Conservation (phyloP, 169 alveolate species). For the Plasmodium coatneyi region DNA sequence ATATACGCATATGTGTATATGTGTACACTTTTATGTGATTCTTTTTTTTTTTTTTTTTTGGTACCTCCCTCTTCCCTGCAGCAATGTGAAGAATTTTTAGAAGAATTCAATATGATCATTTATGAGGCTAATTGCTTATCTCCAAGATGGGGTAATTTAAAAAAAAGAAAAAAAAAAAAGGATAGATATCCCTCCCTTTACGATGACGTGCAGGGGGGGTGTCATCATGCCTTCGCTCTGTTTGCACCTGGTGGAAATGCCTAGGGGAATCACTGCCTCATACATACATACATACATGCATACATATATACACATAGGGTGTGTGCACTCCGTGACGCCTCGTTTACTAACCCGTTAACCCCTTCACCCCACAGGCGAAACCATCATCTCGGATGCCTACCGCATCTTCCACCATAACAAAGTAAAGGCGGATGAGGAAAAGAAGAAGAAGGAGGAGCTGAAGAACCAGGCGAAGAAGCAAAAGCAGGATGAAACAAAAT, state of each 20-base stretch:
- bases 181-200: neutral
- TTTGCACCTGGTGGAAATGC: neutral
- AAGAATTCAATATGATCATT: constrained; percentile 50
- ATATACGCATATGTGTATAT: neutral
- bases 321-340: neutral
- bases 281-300: neutral
- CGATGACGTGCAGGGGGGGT: neutral
- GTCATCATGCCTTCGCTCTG: neutral
- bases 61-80: neutral
- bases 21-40: neutral
- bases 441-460: constrained; percentile 60
- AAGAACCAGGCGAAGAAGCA: constrained; percentile 44
- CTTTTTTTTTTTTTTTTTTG: neutral
- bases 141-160: constrained; percentile 45
- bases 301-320: no score
- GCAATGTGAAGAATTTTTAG: constrained; percentile 66
- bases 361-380: constrained; percentile 22
- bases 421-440: constrained; percentile 42
- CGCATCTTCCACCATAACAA: constrained; percentile 51
- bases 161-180: neutral
- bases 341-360: neutral
- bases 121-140: constrained; percentile 64
- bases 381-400: constrained; percentile 59
- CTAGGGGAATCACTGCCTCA: neutral
- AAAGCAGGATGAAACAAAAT: constrained; percentile 52